These are phyloP conservation scores for Heterobasidion irregulare DNA, from an alignment of 1,284 basidiomycete genomes.

Conservation along the genomic window DNA sequence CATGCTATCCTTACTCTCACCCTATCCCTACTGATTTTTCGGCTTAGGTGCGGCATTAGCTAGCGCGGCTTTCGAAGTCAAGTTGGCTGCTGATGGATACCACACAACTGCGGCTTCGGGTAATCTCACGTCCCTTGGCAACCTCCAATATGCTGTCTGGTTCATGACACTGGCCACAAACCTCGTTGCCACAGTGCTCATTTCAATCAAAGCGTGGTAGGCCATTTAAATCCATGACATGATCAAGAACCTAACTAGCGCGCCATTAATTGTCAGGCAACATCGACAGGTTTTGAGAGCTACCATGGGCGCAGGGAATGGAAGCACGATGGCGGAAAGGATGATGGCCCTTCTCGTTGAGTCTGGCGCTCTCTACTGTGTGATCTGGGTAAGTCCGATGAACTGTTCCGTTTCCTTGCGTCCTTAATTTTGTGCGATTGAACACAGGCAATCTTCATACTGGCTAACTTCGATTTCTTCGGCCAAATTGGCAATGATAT, in stretches of 20 bases:
- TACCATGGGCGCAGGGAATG: neutral
- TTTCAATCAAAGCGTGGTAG: neutral
- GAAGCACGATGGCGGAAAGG: neutral
- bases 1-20: neutral
- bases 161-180: neutral
- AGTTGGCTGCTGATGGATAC: neutral
- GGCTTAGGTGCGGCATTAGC: neutral
- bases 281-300: neutral
- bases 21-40: neutral
- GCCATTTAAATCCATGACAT: neutral
- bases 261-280: neutral
- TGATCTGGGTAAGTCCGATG: neutral
- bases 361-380: neutral
- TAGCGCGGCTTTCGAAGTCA: neutral
- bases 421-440: neutral
- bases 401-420: neutral
- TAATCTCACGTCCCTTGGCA: neutral
- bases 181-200: neutral
- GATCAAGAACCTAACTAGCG: no score
- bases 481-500: neutral
- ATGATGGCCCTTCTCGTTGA: neutral
- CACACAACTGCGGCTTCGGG: neutral
- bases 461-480: neutral
- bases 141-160: neutral
- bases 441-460: neutral